Base-by-base conservation (phyloP, 192 early-diverging fungal species). In the Chytriomyces sp. region DNA sequence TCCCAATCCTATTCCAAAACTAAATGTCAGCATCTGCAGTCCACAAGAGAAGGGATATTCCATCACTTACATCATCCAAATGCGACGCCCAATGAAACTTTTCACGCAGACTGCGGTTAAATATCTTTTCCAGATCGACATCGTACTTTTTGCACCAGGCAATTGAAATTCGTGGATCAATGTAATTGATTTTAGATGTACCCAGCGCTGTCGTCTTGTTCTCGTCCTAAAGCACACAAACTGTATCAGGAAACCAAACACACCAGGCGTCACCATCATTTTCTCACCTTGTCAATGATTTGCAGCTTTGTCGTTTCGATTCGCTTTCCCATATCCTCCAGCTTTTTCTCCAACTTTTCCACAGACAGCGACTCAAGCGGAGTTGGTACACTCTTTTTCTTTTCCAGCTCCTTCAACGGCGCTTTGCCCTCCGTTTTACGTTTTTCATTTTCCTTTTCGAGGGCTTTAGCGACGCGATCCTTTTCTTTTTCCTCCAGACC, bases 181-280 rank as follows among this genome's bases (percentile, higher is more conserved):
- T 96, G 85, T 99, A 99, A 85, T 99, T 99, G 83, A 95, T 92
- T 85, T 98, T 98, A 45, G 96, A 97, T 2, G 97, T 99, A 20
- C 95, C 91, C 75, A 99, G 83, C 0, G 97, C 93, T 13, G 96
- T 97, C 48, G 93, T 91, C 84, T 97, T 99, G 86, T 95, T 96
- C 72, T 97, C 95, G 78, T 99, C 96, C 93, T 92, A 13, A 16
- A 35, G 24, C 16, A 67, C 44, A 23, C 59, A 64, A 72, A 67
- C 62, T 35, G 2, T 48, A 23, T 45, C 62, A 67, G 67, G 26
- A 62, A 5, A n/a, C 18, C 72, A 60, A 65, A 2, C 53, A 61
- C 68, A 50, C 20, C 1, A 0, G 8, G 20, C 2, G 16, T 11
- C 50, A 50, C 5, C 35, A 4, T 35, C 35, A 35, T 35, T 35